These are phyloP conservation scores for Phytophthora capsici DNA, from an alignment of 352 stramenopile species.

Conservation along the genomic window DNA sequence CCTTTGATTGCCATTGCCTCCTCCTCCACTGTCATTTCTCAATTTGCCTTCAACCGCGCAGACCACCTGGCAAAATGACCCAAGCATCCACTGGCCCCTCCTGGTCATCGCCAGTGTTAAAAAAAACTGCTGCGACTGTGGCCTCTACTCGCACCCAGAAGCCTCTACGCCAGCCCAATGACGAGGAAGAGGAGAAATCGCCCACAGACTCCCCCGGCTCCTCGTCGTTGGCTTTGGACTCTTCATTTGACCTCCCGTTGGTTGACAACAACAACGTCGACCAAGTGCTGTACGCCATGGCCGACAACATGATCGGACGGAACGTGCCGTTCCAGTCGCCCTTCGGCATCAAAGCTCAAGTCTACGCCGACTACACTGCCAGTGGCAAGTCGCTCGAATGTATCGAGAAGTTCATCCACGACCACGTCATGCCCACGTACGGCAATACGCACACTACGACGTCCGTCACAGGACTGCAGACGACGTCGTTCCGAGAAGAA, in stretches of 20 bases:
- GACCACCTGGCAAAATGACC: slow-evolving; percentile 17
- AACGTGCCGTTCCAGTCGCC: slow-evolving; percentile 61
- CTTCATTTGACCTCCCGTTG: slow-evolving; percentile 23
- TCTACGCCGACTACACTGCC: slow-evolving; percentile 96
- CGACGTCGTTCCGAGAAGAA: slow-evolving; percentile 94
- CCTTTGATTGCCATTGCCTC: background rate
- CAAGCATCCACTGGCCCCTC: slow-evolving; percentile 8
- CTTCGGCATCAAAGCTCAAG: slow-evolving; percentile 76
- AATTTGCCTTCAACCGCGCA: slow-evolving; percentile 16
- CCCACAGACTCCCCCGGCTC: slow-evolving; percentile 17
- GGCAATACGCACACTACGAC: slow-evolving; percentile 96
- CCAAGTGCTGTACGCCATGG: slow-evolving; percentile 42
- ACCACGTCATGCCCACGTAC: slow-evolving; percentile 93
- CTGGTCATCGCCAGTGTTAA: slow-evolving; percentile 18
- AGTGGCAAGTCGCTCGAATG: slow-evolving; percentile 86
- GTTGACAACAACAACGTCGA: slow-evolving; percentile 9
- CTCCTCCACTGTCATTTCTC: slow-evolving; percentile 15
- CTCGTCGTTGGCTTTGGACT: slow-evolving; percentile 31
- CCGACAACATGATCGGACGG: slow-evolving; percentile 58
- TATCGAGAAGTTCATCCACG: slow-evolving; percentile 91
- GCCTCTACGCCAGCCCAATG: slow-evolving; percentile 6
- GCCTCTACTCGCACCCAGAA: slow-evolving; percentile 16
- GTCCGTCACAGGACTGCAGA: slow-evolving; percentile 72
- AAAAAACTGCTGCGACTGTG: slow-evolving; percentile 16
- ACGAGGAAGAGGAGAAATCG: slow-evolving; percentile 18